phyloP scores from a whole-genome alignment of 2,329 filamentous ascomycete species.

The Talaromyces piceae region DNA sequence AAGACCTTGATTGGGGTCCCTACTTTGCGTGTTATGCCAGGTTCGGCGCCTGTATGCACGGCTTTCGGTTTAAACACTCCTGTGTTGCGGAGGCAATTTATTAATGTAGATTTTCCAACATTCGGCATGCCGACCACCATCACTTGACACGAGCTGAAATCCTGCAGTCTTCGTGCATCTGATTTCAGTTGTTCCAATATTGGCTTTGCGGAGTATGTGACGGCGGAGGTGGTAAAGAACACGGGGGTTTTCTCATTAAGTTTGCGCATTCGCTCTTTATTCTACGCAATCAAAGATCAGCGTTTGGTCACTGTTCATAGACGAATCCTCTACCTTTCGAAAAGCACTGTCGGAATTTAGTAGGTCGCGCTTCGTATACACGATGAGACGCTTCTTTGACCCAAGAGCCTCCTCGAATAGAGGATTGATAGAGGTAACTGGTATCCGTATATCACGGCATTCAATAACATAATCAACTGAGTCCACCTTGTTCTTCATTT shows the following conservation, averaged over 20 bases:
- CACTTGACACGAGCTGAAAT: conserved; percentile 72
- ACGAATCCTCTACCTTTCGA: conserved; percentile 28
- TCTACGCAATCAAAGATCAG: conserved; percentile 15
- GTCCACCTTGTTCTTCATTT: conserved; percentile 74
- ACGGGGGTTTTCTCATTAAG: conserved; percentile 27
- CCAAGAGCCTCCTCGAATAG: conserved; percentile 72
- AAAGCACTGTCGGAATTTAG: conserved; percentile 42
- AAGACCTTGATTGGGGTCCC: conserved; percentile 75
- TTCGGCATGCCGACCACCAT: conserved; percentile 97
- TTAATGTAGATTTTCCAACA: conserved; percentile 88
- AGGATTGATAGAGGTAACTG: conserved; percentile 82
- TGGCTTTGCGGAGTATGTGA: conserved; percentile 22
- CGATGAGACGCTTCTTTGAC: conserved; percentile 66
- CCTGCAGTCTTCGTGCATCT: conserved; percentile 25
- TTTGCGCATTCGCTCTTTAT: conserved; percentile 25
- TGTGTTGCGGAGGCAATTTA: conserved; percentile 70
- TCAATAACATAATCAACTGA: conserved; percentile 85
- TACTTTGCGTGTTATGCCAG: conserved; percentile 83
- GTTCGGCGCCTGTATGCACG: conserved; percentile 74
- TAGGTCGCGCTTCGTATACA: conserved; percentile 87
- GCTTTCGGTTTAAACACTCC: conserved; percentile 63
- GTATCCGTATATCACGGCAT: conserved; percentile 87
- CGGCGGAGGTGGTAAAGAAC: conserved; percentile 29
- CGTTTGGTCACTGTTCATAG: neutral
- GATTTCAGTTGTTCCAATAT: conserved; percentile 27